Conservation (phyloP, 1,139 yeast species). For the Kurtzmaniella quercitrusa region DNA sequence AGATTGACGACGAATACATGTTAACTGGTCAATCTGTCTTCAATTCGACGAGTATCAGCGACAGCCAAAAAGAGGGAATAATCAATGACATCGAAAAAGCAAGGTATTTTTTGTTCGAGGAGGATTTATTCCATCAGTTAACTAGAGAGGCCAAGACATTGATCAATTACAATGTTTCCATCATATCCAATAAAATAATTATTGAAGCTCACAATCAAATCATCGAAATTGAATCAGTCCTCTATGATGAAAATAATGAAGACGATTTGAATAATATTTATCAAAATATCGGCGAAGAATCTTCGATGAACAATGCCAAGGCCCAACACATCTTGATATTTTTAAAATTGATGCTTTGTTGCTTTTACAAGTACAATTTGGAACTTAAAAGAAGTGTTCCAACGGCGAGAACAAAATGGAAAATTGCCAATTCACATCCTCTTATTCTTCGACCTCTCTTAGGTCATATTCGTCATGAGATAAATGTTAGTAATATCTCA, state of each 20-base stretch:
- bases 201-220: conserved; percentile 64
- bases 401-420: conserved; percentile 50
- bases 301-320: conserved; percentile 32
- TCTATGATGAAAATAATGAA: conserved; percentile 42
- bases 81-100: conserved; percentile 56
- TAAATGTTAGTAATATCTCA: conserved; percentile 39
- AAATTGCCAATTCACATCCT: conserved; percentile 44
- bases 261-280: conserved; percentile 33
- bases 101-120: conserved; percentile 76
- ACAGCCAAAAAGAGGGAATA: conserved; percentile 26
- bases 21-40: conserved; percentile 44
- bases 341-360: conserved; percentile 57
- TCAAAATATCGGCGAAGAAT: conserved; percentile 27
- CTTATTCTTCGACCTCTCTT: conserved; percentile 61
- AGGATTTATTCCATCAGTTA: conserved; percentile 70
- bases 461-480: conserved; percentile 65
- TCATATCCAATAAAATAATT: conserved; percentile 62
- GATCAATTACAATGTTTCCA: conserved; percentile 67
- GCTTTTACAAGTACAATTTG: conserved; percentile 52
- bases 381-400: conserved; percentile 44
- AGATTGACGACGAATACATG: conserved; percentile 49
- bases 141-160: conserved; percentile 71
- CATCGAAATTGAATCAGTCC: conserved; percentile 65
- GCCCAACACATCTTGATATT: conserved; percentile 54
- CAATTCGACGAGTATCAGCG: conserved; percentile 9